Conservation (phyloP, 805 yeast species). For the Candida yuanshanica region DNA sequence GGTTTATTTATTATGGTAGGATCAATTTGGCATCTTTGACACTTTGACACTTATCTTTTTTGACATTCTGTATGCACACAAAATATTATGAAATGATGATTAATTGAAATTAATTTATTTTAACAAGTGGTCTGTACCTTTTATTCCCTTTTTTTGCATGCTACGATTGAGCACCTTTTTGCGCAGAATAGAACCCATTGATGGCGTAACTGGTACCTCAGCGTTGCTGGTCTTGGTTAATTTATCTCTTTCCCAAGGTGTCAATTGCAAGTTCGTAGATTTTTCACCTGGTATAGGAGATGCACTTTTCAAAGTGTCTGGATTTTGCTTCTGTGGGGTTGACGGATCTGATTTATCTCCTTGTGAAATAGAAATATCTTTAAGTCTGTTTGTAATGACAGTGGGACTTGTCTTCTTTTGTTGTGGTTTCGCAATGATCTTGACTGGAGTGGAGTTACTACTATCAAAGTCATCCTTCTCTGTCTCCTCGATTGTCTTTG, state of each 20-base stretch:
- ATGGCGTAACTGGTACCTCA: conserved; percentile 1
- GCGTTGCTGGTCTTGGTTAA: conserved; percentile 1
- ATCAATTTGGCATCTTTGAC: no score
- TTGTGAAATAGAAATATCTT: conserved; percentile 1
- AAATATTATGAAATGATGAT: not conserved
- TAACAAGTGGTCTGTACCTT: no score
- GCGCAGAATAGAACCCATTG: not conserved
- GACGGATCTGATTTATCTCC: not conserved
- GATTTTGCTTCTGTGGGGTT: not conserved
- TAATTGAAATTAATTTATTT: not conserved
- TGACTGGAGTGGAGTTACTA: not conserved
- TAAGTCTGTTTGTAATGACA: conserved; percentile 2
- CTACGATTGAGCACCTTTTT: conserved; percentile 4
- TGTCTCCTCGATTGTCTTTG: conserved; percentile 1
- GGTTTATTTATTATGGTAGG: no score
- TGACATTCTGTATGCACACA: not conserved
- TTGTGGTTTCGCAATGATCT: not conserved
- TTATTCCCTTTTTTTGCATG: not conserved
- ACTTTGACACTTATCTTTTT: not conserved
- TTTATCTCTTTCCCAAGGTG: conserved; percentile 28
- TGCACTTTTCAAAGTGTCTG: not conserved
- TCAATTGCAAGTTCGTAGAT: conserved; percentile 6
- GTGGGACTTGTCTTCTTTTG: not conserved
- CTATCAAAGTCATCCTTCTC: not conserved
- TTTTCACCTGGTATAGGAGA: conserved; percentile 13